Evolutionary conservation across 2,329 filamentous ascomycete genomes (phyloP).

Genomic region (Pseudogymnoascus sp.): DNA sequence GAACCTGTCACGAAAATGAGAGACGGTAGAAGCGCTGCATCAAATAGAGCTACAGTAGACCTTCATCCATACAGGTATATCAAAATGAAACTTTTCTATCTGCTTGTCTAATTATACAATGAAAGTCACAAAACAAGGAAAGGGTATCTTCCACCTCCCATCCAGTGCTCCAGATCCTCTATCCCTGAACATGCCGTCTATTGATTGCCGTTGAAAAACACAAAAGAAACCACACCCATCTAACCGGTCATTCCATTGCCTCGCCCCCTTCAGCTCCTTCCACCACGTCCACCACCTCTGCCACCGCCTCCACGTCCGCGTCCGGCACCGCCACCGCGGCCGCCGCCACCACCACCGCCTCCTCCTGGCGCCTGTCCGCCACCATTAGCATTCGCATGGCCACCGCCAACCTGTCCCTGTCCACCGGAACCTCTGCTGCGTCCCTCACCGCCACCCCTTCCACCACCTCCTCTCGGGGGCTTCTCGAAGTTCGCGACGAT

Average conservation of each 20-base stretch:
- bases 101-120: neutral
- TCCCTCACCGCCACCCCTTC: slow-evolving; percentile 15
- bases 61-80: neutral
- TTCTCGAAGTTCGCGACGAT: slow-evolving; percentile 32
- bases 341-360: slow-evolving; percentile 15
- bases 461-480: slow-evolving; percentile 26
- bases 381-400: slow-evolving; percentile 20
- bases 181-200: slow-evolving; percentile 7
- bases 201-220: neutral
- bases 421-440: slow-evolving; percentile 13
- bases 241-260: slow-evolving; percentile 17
- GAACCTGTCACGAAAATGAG: neutral
- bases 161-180: slow-evolving; percentile 7
- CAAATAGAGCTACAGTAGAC: neutral
- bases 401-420: slow-evolving; percentile 11
- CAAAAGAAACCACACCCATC: slow-evolving; percentile 16
- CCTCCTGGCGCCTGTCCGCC: slow-evolving; percentile 15
- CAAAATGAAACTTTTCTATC: neutral
- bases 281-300: slow-evolving; percentile 14
- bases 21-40: neutral
- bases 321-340: slow-evolving; percentile 14
- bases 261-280: neutral
- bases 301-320: slow-evolving; percentile 9
- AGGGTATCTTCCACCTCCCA: slow-evolving; percentile 7
- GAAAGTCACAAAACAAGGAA: slow-evolving; percentile 2